phyloP scores from a whole-genome alignment of 2,329 filamentous ascomycete genomes.

The Neonectria hederae region DNA sequence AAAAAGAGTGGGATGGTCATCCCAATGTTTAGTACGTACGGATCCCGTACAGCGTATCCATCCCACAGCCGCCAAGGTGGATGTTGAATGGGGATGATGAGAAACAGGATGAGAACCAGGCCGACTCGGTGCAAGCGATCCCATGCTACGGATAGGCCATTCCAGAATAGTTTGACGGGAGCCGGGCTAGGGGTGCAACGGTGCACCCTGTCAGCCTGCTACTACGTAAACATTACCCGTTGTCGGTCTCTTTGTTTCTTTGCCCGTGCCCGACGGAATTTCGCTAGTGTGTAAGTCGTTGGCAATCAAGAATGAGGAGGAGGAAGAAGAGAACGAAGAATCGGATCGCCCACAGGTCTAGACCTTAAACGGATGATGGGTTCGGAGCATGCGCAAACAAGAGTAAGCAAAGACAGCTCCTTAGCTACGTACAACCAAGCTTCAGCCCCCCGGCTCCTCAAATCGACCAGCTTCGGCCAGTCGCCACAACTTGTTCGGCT shows the following conservation, averaged over 20 bases:
- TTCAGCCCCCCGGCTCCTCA: neutral
- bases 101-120: neutral
- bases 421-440: neutral
- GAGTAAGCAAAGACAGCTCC: neutral
- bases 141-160: slow-evolving; percentile 18
- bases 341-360: slow-evolving; percentile 22
- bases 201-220: slow-evolving; percentile 17
- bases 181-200: slow-evolving; percentile 23
- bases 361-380: slow-evolving; percentile 5
- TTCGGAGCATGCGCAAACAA: neutral
- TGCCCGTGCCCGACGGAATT: slow-evolving; percentile 1
- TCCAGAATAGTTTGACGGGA: slow-evolving; percentile 28
- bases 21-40: neutral
- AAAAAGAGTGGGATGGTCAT: slow-evolving; percentile 7
- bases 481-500: slow-evolving; percentile 8
- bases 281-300: slow-evolving; percentile 12
- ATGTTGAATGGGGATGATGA: neutral
- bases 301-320: neutral
- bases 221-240: slow-evolving; percentile 17
- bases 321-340: slow-evolving; percentile 11
- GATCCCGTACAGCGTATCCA: neutral
- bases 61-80: neutral
- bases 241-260: slow-evolving; percentile 13
- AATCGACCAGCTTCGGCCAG: neutral
- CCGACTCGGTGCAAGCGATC: slow-evolving; percentile 34